These are phyloP conservation scores for Aspergillus leporis DNA, from an alignment of 495 filamentous ascomycete species.

Conservation along the genomic window DNA sequence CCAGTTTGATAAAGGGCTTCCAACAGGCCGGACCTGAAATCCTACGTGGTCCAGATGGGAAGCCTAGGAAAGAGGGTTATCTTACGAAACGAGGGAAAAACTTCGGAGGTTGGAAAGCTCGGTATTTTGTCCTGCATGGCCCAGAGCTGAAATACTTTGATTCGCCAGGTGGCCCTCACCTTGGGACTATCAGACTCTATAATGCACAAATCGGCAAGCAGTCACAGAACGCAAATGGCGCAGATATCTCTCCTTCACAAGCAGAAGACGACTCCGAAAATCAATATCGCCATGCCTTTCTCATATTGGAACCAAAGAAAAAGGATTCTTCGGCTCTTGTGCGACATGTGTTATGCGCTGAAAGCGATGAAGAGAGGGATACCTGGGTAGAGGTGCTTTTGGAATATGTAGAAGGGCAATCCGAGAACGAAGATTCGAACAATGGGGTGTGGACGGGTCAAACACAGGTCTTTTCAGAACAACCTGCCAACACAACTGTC, in stretches of 20 bases:
- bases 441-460: slow-evolving; percentile 28
- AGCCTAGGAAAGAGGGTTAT: slow-evolving; percentile 82
- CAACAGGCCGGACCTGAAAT: slow-evolving; percentile 41
- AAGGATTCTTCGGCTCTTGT: slow-evolving; percentile 90
- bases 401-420: slow-evolving; percentile 79
- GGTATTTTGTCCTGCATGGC: slow-evolving; percentile 90
- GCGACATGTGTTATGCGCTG: slow-evolving; percentile 93
- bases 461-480: slow-evolving; percentile 18
- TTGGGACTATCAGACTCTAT: slow-evolving; percentile 89
- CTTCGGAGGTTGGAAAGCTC: slow-evolving; percentile 98
- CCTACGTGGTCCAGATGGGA: slow-evolving; percentile 57
- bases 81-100: slow-evolving; percentile 96
- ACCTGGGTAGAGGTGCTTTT: slow-evolving; percentile 89
- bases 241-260: slow-evolving; percentile 59
- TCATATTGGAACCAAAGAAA: slow-evolving; percentile 92
- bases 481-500: slow-evolving; percentile 15
- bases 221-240: slow-evolving; percentile 53
- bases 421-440: slow-evolving; percentile 44
- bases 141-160: slow-evolving; percentile 92
- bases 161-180: slow-evolving; percentile 77
- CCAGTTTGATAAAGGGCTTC: slow-evolving; percentile 46
- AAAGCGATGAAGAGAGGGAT: slow-evolving; percentile 91
- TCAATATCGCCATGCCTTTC: slow-evolving; percentile 94
- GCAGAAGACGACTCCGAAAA: slow-evolving; percentile 77
- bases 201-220: slow-evolving; percentile 95